Conservation (phyloP, 2,329 filamentous ascomycete genomes). For the Aspergillus persii region DNA sequence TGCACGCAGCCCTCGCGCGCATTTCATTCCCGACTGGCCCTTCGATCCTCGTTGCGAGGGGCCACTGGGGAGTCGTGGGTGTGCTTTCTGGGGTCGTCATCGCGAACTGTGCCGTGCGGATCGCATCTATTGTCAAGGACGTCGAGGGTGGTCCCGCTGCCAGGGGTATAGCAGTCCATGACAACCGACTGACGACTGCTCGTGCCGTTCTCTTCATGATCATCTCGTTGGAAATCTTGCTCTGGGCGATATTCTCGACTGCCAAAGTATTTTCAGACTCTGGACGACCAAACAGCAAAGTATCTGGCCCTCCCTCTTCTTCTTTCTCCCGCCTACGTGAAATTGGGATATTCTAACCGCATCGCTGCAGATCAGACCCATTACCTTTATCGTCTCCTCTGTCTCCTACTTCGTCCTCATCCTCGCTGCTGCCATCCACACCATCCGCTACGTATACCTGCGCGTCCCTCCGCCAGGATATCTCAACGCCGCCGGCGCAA, state of each 20-base stretch:
- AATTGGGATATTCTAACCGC: too few relatives aligned
- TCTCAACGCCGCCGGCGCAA: neutral
- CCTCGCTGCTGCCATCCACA: neutral
- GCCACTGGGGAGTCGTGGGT: neutral
- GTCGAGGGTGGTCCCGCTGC: neutral
- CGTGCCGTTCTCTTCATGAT: slow-evolving; percentile 18
- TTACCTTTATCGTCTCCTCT: neutral
- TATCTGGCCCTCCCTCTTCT: neutral
- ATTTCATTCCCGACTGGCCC: slow-evolving; percentile 11
- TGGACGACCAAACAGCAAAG: neutral
- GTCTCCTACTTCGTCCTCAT: neutral
- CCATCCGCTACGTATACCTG: slow-evolving; percentile 2
- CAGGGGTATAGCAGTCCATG: neutral
- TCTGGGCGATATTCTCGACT: slow-evolving; percentile 18
- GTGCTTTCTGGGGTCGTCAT: slow-evolving; percentile 12
- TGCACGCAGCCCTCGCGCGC: slow-evolving; percentile 18
- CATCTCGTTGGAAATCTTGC: slow-evolving; percentile 21
- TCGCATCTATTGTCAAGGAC: slow-evolving; percentile 2
- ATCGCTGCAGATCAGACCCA: neutral
- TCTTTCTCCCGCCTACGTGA: too few relatives aligned
- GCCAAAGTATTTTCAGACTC: neutral
- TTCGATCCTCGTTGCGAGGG: neutral
- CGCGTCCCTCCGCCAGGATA: slow-evolving; percentile 14
- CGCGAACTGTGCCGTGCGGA: slow-evolving; percentile 15
- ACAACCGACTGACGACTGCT: slow-evolving; percentile 8